Evolutionary conservation across 2,329 filamentous ascomycete species (phyloP).

Genomic region (Xylariales sp.): DNA sequence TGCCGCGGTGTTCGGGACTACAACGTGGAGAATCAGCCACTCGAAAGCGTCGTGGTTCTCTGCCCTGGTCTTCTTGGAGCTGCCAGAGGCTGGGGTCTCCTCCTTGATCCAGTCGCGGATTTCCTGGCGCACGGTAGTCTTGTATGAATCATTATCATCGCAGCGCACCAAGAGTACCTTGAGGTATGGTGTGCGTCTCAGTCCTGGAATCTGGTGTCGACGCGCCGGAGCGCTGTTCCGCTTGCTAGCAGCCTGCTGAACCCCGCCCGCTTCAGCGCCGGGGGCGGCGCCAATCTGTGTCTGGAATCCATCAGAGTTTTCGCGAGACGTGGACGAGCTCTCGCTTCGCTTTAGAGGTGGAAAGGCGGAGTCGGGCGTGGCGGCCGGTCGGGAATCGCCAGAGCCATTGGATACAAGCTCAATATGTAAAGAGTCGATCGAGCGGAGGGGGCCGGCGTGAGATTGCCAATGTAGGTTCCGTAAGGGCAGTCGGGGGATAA

Average conservation of each 20-base stretch:
- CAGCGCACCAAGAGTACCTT: slow-evolving; percentile 87
- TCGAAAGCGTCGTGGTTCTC: slow-evolving; percentile 97
- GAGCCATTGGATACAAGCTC: slow-evolving; percentile 67
- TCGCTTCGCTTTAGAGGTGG: slow-evolving; percentile 24
- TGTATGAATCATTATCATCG: slow-evolving; percentile 95
- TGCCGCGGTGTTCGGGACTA: slow-evolving; percentile 79
- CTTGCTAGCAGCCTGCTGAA: slow-evolving; percentile 24
- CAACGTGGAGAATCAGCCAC: slow-evolving; percentile 90
- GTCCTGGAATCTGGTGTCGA: slow-evolving; percentile 89
- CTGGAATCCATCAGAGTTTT: slow-evolving; percentile 62
- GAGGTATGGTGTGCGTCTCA: slow-evolving; percentile 89
- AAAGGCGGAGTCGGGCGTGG: slow-evolving; percentile 29
- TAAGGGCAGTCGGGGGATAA: slow-evolving; percentile 76
- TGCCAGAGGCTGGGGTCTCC: slow-evolving; percentile 57
- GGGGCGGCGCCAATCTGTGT: slow-evolving; percentile 39
- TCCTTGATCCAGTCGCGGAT: slow-evolving; percentile 89
- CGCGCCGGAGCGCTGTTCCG: slow-evolving; percentile 45
- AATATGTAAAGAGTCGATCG: slow-evolving; percentile 88
- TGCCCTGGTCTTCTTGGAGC: slow-evolving; percentile 58
- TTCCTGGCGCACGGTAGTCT: slow-evolving; percentile 69
- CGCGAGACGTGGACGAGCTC: slow-evolving; percentile 28
- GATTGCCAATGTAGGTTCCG: slow-evolving; percentile 97
- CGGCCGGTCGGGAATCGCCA: slow-evolving; percentile 35
- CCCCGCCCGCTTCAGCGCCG: slow-evolving; percentile 34
- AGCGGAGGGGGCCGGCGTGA: slow-evolving; percentile 82